These are phyloP conservation scores for Alloteropsis semialata DNA, from an alignment of 176 grass and related monocot genomes.

Conservation along the genomic window DNA sequence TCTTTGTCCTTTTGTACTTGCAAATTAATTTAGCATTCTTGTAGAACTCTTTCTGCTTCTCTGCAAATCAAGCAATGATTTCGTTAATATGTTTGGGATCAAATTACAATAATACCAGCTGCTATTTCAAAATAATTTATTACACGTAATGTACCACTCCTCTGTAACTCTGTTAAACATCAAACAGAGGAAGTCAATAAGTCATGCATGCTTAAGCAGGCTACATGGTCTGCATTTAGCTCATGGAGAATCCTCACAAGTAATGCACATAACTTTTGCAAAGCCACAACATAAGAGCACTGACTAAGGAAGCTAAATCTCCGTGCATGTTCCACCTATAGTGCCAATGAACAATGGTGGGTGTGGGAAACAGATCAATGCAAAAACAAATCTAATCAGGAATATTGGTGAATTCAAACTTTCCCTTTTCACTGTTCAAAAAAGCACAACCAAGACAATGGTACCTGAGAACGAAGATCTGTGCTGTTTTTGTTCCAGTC, in stretches of 20 bases:
- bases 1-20: slow-evolving; percentile 67
- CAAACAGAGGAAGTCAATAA: neutral
- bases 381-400: neutral
- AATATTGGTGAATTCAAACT: neutral
- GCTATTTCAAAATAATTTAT: too few species aligned
- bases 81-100: neutral
- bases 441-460: neutral
- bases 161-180: slow-evolving; percentile 1
- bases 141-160: too few species aligned
- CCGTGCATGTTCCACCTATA: neutral
- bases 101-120: neutral
- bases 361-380: neutral
- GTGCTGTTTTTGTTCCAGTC: too few species aligned
- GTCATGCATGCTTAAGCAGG: neutral
- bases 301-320: neutral
- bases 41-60: slow-evolving; percentile 87
- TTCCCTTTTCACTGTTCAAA: neutral
- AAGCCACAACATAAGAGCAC: neutral
- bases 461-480: neutral
- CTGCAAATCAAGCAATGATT: slow-evolving; percentile 29
- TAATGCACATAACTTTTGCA: neutral
- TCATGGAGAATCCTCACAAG: neutral
- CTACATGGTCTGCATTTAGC: neutral
- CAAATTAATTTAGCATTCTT: slow-evolving; percentile 78
- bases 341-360: neutral